phyloP scores from a whole-genome alignment of 495 filamentous ascomycete species.

The Rusavskia elegans region DNA sequence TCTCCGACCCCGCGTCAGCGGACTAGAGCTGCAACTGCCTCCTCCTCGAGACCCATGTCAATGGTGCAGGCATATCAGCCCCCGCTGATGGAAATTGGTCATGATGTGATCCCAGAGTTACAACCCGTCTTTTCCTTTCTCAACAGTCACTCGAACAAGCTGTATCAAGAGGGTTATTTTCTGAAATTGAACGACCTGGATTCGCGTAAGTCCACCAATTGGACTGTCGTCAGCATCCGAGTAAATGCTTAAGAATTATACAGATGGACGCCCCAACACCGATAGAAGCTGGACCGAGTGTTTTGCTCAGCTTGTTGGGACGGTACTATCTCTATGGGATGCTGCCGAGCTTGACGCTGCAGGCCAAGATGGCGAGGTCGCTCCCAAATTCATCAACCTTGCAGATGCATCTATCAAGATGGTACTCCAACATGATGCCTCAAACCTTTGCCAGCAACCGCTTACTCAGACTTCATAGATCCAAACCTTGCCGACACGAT shows the following conservation, averaged over 20 bases:
- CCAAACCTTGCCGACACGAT: slow-evolving; percentile 72
- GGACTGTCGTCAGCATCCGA: too few species aligned
- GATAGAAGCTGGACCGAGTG: slow-evolving; percentile 93
- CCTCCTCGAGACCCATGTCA: slow-evolving; percentile 40
- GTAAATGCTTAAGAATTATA: slow-evolving; percentile 3
- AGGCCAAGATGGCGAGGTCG: slow-evolving; percentile 64
- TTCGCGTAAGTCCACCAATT: slow-evolving; percentile 42
- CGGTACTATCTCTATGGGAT: slow-evolving; percentile 91
- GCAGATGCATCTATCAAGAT: slow-evolving; percentile 95
- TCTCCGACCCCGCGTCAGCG: slow-evolving; percentile 15
- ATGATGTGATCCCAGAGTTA: slow-evolving; percentile 79
- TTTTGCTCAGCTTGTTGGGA: slow-evolving; percentile 92
- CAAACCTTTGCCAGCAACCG: background rate
- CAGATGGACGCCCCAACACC: slow-evolving; percentile 70
- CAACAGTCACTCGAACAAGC: slow-evolving; percentile 89
- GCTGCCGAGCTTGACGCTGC: slow-evolving; percentile 82
- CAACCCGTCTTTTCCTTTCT: slow-evolving; percentile 87
- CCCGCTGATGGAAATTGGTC: slow-evolving; percentile 65
- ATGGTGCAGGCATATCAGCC: slow-evolving; percentile 73
- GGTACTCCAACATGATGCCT: slow-evolving; percentile 32
- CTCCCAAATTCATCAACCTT: slow-evolving; percentile 92
- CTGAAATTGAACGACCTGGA: slow-evolving; percentile 90
- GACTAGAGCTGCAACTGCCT: slow-evolving; percentile 18
- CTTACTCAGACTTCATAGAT: slow-evolving; percentile 37
- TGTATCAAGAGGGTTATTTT: slow-evolving; percentile 97